Evolutionary conservation across 805 yeast genomes (phyloP), one percentile per base, ranked within the genome.

Genomic region (Candida montana): DNA sequence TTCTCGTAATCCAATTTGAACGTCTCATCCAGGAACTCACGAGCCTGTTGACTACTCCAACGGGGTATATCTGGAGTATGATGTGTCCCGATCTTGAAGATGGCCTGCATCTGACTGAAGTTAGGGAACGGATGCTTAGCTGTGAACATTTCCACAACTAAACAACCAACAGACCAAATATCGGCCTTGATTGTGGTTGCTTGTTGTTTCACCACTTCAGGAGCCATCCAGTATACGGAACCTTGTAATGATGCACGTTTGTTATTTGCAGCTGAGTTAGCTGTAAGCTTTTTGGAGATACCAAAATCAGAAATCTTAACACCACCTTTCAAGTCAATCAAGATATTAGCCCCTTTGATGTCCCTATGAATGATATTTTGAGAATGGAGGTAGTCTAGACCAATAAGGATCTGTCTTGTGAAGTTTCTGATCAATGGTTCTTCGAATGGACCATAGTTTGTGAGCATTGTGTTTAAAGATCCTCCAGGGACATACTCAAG

Each of bases 221-320:
- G 99, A 0, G 99, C 98, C 99, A 93, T 93, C 98, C 99, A 93
- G 58, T 83, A 93, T 0, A 91, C 89, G 0, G 96, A 87, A 0
- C 99, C 99, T 62, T 91, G 97, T 40, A 88, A 65, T 0, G 96
- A 88, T 2, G 86, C 90, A 33, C 97, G 74, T 49, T n/a, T n/a
- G n/a, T 75, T 77, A 33, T 63, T 62, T 28, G 51, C 58, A 20
- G 54, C 63, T 53, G 59, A 61, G 27, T 84, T 79, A 31, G 84
- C 79, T 30, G 84, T 81, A 7, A 80, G 64, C 44, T 79, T 79
- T 46, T 77, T 77, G 17, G 93, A 83, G 30, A 87, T 83, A 27
- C 95, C 95, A 58, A 87, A 87, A 62, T 87, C 95, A 28, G 91
- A 81, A 45, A 87, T 85, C 57, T 87, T 87, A 27, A 86, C 90